These are phyloP conservation scores for Eremochloa ophiuroides DNA, from an alignment of 176 grass and related monocot species.

Conservation along the genomic window DNA sequence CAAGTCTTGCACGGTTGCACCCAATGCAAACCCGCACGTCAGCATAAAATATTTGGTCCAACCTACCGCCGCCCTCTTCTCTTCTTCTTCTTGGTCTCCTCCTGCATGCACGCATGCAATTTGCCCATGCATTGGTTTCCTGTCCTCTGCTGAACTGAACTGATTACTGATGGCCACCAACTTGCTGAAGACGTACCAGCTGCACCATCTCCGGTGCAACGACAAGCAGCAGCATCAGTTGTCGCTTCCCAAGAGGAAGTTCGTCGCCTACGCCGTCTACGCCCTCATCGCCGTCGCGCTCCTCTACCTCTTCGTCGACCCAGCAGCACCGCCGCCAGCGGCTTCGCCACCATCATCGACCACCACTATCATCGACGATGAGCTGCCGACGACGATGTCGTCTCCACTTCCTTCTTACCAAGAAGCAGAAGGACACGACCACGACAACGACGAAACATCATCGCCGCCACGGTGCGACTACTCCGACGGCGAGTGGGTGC, in stretches of 20 bases:
- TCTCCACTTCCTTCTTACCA: not conserved
- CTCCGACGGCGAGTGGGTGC: slow-evolving; percentile 60
- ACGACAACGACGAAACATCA: not conserved
- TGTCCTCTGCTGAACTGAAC: not conserved
- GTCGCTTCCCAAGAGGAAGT: slow-evolving; percentile 24
- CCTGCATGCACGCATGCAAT: too few species aligned
- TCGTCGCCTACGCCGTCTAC: slow-evolving; percentile 48
- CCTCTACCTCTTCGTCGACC: slow-evolving; percentile 48
- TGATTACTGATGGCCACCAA: slow-evolving; percentile 39
- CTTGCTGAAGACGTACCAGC: slow-evolving; percentile 11
- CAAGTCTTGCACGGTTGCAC: not conserved
- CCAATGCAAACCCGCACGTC: not conserved
- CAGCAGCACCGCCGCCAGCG: not conserved
- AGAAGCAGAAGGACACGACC: not conserved
- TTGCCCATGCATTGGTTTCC: too few species aligned
- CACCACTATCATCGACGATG: too few species aligned
- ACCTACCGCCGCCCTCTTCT: not conserved
- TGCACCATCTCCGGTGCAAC: not conserved
- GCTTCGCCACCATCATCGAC: not conserved
- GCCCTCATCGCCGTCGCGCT: slow-evolving; percentile 51
- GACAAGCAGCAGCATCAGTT: not conserved
- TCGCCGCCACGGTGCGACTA: slow-evolving; percentile 41
- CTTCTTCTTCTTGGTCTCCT: not conserved
- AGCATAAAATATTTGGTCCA: not conserved
- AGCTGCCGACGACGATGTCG: too few species aligned